Base-by-base conservation (phyloP, 306 rosid species). In the Clitoria ternatea region DNA sequence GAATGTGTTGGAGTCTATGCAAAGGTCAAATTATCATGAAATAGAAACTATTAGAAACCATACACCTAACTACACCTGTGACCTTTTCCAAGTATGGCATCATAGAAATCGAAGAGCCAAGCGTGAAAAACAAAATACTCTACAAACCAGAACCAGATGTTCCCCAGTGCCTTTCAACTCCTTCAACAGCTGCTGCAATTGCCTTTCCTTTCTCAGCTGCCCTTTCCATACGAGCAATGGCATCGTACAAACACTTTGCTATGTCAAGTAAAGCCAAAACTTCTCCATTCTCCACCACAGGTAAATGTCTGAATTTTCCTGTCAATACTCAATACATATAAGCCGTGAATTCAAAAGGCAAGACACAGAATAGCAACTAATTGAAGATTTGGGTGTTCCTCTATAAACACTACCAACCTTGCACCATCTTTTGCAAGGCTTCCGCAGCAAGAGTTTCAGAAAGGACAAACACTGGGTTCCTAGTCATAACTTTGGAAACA, bases 391-490 rank as follows among this genome's bases (percentile, higher is more conserved):
- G 23, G 67, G 72, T 47, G 43, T 35, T n/a, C 64, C 69, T 66
- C 80, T 26, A 23, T 39, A 61, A 24, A 23, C 4, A 24, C 33
- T 40, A 80, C 87, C 68, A 80, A 95, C 99, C 99, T 79, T 87
- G 99, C 66, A 95, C 99, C 99, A 95, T 95, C 92, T 95, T 95
- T 56, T 95, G 99, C 61, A 95, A 97, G 61, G 99, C 99, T 88
- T 95, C 99, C 45, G 88, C 99, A 1, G 99, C 99, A 67, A 91
- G 93, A 75, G 96, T 91, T 79, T 95, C 96, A 29, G 97, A 87
- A 68, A 95, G 93, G 74, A 95, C 99, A 77, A 95, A 95, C 23
- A 77, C 49, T 0, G 97, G 99, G 81, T 91, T 91, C 76, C 81
- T 89, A 0, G 99, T 95, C 99, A 95, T 91, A 72, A 95, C 91